These are phyloP conservation scores for Schizonepeta tenuifolia DNA, from an alignment of 257 asterid species.

Conservation along the genomic window DNA sequence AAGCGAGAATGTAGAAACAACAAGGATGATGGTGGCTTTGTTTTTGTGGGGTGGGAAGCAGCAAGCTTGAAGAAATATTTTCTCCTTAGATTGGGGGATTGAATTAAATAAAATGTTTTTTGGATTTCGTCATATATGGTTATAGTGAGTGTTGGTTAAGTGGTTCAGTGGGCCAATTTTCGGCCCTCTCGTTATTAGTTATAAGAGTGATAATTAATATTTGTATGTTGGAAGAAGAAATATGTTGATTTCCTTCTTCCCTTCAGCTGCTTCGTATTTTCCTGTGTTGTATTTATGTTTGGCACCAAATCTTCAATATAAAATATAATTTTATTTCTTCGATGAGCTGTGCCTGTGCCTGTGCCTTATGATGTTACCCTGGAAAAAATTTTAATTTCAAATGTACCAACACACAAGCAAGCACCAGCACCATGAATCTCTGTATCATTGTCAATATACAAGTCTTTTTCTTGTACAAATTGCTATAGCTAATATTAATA, in stretches of 20 bases:
- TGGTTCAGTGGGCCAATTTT: slow-evolving; percentile 31
- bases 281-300: not conserved
- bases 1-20: slow-evolving; percentile 66
- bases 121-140: slow-evolving; percentile 44
- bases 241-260: not conserved
- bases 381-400: no score
- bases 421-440: no score
- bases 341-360: no score
- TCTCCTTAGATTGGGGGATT: slow-evolving; percentile 21
- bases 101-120: slow-evolving; percentile 33
- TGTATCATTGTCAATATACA: no score
- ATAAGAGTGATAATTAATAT: not conserved
- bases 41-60: not conserved
- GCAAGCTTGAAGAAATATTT: slow-evolving; percentile 39
- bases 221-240: slow-evolving; percentile 7
- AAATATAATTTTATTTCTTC: no score
- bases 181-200: slow-evolving; percentile 30
- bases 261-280: not conserved
- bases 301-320: not conserved
- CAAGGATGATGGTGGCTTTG: not conserved
- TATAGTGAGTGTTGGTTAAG: slow-evolving; percentile 30
- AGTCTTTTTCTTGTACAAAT: no score
- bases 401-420: no score
- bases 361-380: no score
- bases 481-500: no score